Base-by-base conservation (phyloP, 176 grass and related monocot genomes). In the Themeda triandra region DNA sequence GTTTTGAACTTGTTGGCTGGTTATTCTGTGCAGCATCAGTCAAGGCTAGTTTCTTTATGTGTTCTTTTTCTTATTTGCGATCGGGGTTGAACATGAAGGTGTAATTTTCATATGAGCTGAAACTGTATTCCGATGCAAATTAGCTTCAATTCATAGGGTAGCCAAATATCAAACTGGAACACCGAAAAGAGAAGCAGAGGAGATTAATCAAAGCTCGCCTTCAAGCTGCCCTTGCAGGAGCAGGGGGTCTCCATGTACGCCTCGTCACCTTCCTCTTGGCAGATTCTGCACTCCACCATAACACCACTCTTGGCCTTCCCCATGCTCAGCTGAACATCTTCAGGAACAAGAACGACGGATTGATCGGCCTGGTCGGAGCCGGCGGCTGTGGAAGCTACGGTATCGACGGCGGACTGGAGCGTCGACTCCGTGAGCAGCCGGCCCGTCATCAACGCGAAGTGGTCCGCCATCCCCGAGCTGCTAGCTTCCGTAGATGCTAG, bases 141-240 rank as follows among this genome's bases (percentile, higher is more conserved):
- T 48, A 56, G 2, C 19, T 56, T 56, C 51, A 56, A 48, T 23
- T 27, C 12, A 36, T 35, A 79, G 8, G 8, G 13, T 14, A 74
- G 24, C 4, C 41, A 74, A 0, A 1, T 14, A 31, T 62, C 27
- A 73, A 86, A 27, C 23, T 13, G 69, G 28, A 28, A 64, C n/a
- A 73, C 25, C 8, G 12, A 46, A 21, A 41, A 49, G 41, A 60
- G 75, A 56, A 25, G 18, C 6, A 35, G 7, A 13, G 19, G 18
- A 49, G 31, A 80, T n/a, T n/a, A 35, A 35, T 13, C 8, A 0
- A 67, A 69, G 25, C 59, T 67, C 64, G 88, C 92, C 95, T 94
- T 94, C 69, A 97, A 85, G 86, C 95, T 97, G 80, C 95, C 95
- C 58, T 86, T 88, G 84, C 95, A 97, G 35, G 82, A 89, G 71